Base-by-base conservation (phyloP, 1,284 basidiomycete genomes). In the Macrocybe sp. region DNA sequence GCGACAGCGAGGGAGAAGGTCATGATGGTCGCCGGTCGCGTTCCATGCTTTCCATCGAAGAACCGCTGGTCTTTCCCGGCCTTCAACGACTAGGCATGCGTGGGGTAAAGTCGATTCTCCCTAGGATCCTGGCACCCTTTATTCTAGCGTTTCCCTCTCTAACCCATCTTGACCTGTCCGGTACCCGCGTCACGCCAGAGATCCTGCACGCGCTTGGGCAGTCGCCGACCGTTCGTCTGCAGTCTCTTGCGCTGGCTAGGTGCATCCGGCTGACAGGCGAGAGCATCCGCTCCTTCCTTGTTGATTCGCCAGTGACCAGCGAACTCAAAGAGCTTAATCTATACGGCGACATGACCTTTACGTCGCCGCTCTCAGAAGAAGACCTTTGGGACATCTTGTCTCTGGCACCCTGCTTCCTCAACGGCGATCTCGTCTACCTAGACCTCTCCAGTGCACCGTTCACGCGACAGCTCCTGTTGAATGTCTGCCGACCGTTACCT, bases 121-220 rank as follows among this genome's bases (percentile, higher is more conserved):
- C 88, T 29, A 75, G 80, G 38, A 79, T 88, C 42, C 76, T 99
- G 33, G 78, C 81, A 16, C 78, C 85, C 0, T 89, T 98, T 59
- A 77, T 98, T 40, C 73, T 92, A 29, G 84, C 93, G 0, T 93
- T 95, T 64, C 86, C 91, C 0, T 80, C 77, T 33, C 79, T 99
- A 16, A 95, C 92, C 3, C 92, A 97, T 60, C 84, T 97, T 54
- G 93, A 95, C 60, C 74, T 95, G 7, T 93, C 91, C 1, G 84
- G 85, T 51, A 94, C 97, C 11, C 86, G 92, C 16, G 81, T 84
- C 30, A 82, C 85, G 1, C 81, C 91, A 2, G 81, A 90, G 31
- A 78, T 97, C 2, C 80, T 98, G 4, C 67, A 74, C 29, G 68
- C 76, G 0, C 74, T 98, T 6, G 84, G 82, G 3, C 65, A 76